Percentiles rank a stretch among this genome's conserved stretches.
Evolutionary conservation across 176 grass and related monocot genomes (phyloP).

Genomic region (Oryza meyeriana): DNA sequence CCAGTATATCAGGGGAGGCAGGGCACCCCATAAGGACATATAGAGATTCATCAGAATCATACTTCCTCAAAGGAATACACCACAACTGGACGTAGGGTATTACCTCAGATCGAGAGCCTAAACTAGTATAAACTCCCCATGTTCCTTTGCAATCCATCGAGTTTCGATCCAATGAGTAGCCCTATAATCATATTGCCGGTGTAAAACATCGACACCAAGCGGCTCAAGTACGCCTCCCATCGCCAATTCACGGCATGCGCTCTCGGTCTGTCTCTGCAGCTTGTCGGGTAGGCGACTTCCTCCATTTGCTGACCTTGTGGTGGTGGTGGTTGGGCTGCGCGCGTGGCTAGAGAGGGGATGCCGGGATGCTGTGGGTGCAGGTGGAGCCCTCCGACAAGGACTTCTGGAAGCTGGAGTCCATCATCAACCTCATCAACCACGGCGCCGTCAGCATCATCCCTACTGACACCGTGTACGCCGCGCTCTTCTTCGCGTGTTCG

Average conservation of each 20-base stretch:
- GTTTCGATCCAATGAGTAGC: too few relatives aligned
- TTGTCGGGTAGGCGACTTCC: background rate
- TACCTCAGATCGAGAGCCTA: too few relatives aligned
- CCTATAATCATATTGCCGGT: too few relatives aligned
- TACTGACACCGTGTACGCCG: slow-evolving; percentile 83
- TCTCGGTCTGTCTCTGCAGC: background rate
- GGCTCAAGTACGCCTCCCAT: slow-evolving; percentile 74
- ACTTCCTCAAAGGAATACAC: too few relatives aligned
- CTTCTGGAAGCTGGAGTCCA: slow-evolving; percentile 74
- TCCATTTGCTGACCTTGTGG: background rate
- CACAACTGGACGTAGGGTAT: too few relatives aligned
- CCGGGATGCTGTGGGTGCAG: slow-evolving; percentile 59
- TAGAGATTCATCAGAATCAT: too few relatives aligned
- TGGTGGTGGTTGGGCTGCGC: background rate
- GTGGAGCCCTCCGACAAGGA: slow-evolving; percentile 68
- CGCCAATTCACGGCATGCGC: slow-evolving; percentile 63
- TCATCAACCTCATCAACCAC: slow-evolving; percentile 70
- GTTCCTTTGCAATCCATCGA: too few relatives aligned
- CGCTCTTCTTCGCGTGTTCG: background rate
- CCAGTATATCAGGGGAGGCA: too few relatives aligned
- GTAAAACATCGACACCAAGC: too few relatives aligned
- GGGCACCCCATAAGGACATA: too few relatives aligned
- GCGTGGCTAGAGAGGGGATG: slow-evolving; percentile 56
- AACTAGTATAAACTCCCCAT: too few relatives aligned
- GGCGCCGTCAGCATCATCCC: slow-evolving; percentile 84